Conservation (phyloP, 768 basidiomycete species). For the Leccinum sublutescens region DNA sequence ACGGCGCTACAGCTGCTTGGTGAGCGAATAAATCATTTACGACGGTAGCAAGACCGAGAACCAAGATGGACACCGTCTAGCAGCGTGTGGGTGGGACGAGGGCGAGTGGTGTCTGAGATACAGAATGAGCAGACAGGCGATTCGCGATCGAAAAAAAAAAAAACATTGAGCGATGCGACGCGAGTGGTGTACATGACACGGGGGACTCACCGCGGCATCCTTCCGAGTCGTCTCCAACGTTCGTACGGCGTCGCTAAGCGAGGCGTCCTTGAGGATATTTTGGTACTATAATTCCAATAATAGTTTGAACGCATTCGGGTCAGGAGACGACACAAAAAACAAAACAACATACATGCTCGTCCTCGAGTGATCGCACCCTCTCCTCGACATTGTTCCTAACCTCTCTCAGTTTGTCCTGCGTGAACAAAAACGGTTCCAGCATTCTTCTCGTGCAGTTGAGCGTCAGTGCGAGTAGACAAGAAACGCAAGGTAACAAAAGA, state of each 20-base stretch:
- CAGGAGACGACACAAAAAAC: background rate
- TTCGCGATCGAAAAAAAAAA: background rate
- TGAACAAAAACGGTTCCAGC: constrained; percentile 68
- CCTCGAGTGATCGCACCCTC: constrained; percentile 61
- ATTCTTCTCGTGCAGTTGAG: constrained; percentile 39
- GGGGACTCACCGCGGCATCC: constrained; percentile 19
- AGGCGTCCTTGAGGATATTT: constrained; percentile 29
- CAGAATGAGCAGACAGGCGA: background rate
- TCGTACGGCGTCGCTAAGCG: constrained; percentile 25
- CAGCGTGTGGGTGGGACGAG: constrained; percentile 18
- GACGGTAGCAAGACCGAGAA: no score
- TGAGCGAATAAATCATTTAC: no score
- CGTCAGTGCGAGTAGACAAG: background rate
- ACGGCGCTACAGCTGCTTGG: no score
- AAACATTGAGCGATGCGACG: background rate
- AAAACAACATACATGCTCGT: constrained; percentile 71
- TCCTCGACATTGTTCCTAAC: constrained; percentile 62
- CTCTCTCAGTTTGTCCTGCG: constrained; percentile 52
- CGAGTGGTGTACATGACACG: background rate
- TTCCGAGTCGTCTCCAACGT: constrained; percentile 23
- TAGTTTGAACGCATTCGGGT: no score
- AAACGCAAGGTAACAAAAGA: background rate
- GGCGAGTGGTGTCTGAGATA: constrained; percentile 69
- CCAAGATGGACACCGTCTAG: no score
- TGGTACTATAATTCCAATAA: constrained; percentile 9